Evolutionary conservation across 768 basidiomycete species (phyloP).

Genomic region (Cyathus striatus): DNA sequence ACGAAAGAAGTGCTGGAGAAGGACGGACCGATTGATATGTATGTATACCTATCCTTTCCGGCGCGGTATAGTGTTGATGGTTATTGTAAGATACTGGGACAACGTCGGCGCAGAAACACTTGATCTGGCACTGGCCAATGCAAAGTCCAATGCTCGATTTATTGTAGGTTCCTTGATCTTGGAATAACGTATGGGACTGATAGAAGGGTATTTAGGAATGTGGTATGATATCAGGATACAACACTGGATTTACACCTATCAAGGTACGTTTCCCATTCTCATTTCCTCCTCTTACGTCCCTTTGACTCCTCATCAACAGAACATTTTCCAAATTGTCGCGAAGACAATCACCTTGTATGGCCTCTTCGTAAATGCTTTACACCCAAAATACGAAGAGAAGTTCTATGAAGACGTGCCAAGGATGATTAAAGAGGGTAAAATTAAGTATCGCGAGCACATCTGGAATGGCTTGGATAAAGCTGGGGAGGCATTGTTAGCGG

Average conservation of each 20-base stretch:
- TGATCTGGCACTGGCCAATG: conserved; percentile 46
- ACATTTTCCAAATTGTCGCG: conserved; percentile 28
- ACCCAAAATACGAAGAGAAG: conserved; percentile 28
- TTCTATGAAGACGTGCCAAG: conserved; percentile 38
- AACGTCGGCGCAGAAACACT: conserved; percentile 58
- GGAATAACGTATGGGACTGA: background rate
- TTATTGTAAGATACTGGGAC: conserved; percentile 40
- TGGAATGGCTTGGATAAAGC: conserved; percentile 36
- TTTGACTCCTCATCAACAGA: conserved; percentile 17
- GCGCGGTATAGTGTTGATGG: background rate
- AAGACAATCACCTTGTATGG: conserved; percentile 34
- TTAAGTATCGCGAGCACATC: conserved; percentile 43
- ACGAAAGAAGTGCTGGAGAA: conserved; percentile 46
- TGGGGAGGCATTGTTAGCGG: conserved; percentile 26
- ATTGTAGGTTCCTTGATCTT: conserved; percentile 28
- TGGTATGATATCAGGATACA: conserved; percentile 35
- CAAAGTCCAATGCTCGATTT: conserved; percentile 41
- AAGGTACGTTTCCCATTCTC: conserved; percentile 13
- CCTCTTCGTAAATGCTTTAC: conserved; percentile 30
- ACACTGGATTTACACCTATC: conserved; percentile 20
- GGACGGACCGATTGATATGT: conserved; percentile 49
- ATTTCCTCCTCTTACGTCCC: background rate
- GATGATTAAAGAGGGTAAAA: conserved; percentile 36
- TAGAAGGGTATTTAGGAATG: conserved; percentile 25
- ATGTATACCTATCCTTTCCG: conserved; percentile 5